phyloP scores from a whole-genome alignment of 148 eudicot species.

The Bassia scoparia region DNA sequence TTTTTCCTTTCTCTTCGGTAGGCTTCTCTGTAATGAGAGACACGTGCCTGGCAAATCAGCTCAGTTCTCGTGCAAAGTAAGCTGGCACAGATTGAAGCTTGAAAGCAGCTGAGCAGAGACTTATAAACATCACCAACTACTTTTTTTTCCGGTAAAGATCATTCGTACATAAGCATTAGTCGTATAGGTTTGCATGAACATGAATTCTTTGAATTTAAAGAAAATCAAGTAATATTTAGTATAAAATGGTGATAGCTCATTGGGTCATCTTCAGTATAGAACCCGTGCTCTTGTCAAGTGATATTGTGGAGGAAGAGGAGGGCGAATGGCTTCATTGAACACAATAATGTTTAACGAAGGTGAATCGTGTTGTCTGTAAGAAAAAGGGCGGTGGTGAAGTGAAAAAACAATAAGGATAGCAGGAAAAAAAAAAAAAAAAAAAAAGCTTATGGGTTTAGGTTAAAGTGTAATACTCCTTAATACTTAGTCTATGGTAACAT shows the following conservation, averaged over 20 bases:
- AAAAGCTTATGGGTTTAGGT: not conserved
- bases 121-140: conserved; percentile 5
- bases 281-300: too few relatives aligned
- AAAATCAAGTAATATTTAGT: too few relatives aligned
- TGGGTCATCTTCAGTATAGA: too few relatives aligned
- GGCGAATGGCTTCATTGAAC: too few relatives aligned
- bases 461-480: not conserved
- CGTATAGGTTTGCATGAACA: conserved; percentile 5
- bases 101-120: conserved; percentile 15
- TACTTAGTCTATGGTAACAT: not conserved
- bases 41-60: conserved; percentile 14
- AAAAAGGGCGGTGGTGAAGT: not conserved
- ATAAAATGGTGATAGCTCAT: too few relatives aligned
- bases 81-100: conserved; percentile 23
- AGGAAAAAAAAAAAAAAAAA: too few relatives aligned
- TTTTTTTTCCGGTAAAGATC: conserved; percentile 16
- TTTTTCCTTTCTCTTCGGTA: conserved; percentile 2
- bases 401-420: not conserved
- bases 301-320: too few relatives aligned
- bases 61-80: conserved; percentile 29
- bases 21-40: conserved; percentile 6
- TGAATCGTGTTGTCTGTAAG: not conserved
- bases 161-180: not conserved
- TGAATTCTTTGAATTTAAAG: too few relatives aligned
- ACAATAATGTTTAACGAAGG: too few relatives aligned